Evolutionary conservation across 2,329 filamentous ascomycete species (phyloP), one percentile per base, ranked within the genome.

Genomic region (Fusarium domesticum): DNA sequence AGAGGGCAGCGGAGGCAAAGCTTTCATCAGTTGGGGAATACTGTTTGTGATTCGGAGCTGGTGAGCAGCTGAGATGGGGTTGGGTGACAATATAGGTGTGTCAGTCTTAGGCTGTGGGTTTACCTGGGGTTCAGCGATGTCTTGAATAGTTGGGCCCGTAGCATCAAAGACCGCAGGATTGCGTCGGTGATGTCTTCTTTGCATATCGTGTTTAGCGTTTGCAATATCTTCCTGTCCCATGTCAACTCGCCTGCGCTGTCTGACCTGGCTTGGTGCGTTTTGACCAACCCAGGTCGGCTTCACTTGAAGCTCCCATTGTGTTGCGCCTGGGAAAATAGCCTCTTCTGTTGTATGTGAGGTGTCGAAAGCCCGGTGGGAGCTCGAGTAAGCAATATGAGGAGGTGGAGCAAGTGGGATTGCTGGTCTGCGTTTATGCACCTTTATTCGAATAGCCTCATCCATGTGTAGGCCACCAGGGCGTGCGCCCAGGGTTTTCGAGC

Each of bases 11-110:
- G 71, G 64, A 12, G 76, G 76, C 33, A 78, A 53, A 17, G 71
- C 69, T 55, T 79, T 78, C 74, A 78, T 78, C 12, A 78, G 60
- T 32, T 70, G 69, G 6, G 75, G 72, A 39, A 75, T 73, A 49
- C 72, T 77, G 49, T 72, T 74, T 45, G 73, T 74, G 31, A 73
- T 63, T 39, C 66, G 71, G 15, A 76, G 63, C 49, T 71, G 65
- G 19, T 67, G 65, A 25, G 63, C 64, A 25, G 73, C 71, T 14
- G 73, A 78, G 4, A 76, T 70, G 12, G 74, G 74, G 35, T 72
- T 68, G n/a, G 74, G 74, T 4, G 70, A 70, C 25, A 75, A 50
- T 28, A 75, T 69, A 11, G 64, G 57, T 20, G 62, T 58, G 10
- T 53, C 44, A 7, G 43, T 43, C 18, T 50, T 47, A 35, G 35